Evolutionary conservation across 805 yeast genomes (phyloP).

Genomic region (Metschnikowia amazonensis): DNA sequence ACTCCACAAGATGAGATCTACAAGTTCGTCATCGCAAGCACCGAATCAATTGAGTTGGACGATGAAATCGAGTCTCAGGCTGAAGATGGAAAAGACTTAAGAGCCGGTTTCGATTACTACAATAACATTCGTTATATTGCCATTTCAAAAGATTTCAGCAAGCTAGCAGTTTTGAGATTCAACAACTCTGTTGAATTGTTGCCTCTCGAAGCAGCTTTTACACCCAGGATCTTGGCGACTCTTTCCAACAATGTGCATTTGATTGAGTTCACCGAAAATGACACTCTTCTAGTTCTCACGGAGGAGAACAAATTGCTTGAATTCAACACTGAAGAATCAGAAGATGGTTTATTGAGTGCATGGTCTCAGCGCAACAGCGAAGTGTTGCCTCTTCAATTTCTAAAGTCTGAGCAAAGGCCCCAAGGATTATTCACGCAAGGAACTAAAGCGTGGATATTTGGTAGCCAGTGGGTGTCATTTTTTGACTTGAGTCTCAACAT

Average conservation of each 20-base stretch:
- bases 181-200: conserved; percentile 62
- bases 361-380: conserved; percentile 84
- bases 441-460: conserved; percentile 76
- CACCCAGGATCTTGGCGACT: conserved; percentile 48
- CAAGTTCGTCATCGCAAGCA: conserved; percentile 31
- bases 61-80: conserved; percentile 39
- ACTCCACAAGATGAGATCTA: conserved; percentile 62
- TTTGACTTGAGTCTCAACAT: conserved; percentile 61
- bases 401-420: conserved; percentile 58
- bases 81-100: conserved; percentile 9
- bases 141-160: conserved; percentile 41
- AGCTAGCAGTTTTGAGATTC: conserved; percentile 56
- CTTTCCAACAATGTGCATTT: conserved; percentile 60
- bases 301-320: conserved; percentile 75
- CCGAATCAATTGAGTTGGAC: conserved; percentile 28
- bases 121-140: conserved; percentile 52
- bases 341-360: conserved; percentile 46
- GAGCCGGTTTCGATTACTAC: conserved; percentile 41
- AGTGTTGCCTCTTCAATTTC: conserved; percentile 62
- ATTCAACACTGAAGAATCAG: conserved; percentile 31
- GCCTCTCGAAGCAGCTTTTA: conserved; percentile 25
- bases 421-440: conserved; percentile 61
- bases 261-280: conserved; percentile 48
- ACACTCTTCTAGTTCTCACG: conserved; percentile 60
- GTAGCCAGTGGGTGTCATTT: conserved; percentile 74